phyloP scores from a whole-genome alignment of 108 stramenopile species.

The Nitzschia inconspicua region DNA sequence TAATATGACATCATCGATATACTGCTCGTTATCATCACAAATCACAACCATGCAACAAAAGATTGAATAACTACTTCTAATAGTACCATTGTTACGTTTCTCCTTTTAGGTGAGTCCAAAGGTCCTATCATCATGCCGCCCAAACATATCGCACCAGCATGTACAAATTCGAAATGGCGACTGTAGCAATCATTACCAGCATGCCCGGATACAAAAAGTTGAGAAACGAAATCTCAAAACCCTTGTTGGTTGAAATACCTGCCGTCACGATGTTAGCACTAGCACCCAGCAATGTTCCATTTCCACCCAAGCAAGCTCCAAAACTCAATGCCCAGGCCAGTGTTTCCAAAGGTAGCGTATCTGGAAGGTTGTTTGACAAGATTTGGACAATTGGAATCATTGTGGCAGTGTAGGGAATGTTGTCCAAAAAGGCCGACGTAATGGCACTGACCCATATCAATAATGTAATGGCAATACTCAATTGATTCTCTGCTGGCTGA shows the following conservation, averaged over 20 bases:
- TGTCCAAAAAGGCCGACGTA: conserved; percentile 54
- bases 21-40: no score
- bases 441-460: conserved; percentile 63
- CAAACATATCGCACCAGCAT: conserved; percentile 56
- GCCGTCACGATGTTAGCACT: conserved; percentile 65
- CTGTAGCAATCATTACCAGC: conserved; percentile 39
- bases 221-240: conserved; percentile 46
- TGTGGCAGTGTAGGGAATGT: conserved; percentile 68
- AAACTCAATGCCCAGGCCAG: conserved; percentile 59
- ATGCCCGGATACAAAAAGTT: conserved; percentile 66
- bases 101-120: no score
- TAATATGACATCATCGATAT: no score
- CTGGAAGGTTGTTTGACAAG: conserved; percentile 38
- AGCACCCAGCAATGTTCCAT: conserved; percentile 64
- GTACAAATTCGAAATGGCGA: conserved; percentile 52
- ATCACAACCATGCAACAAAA: no score
- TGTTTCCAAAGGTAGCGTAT: conserved; percentile 47
- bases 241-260: conserved; percentile 42
- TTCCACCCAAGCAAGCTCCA: conserved; percentile 68
- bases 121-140: conserved; percentile 30
- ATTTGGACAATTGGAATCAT: conserved; percentile 61
- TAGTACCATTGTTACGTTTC: no score
- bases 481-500: conserved; percentile 38
- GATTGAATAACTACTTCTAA: no score
- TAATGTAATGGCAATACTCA: conserved; percentile 49